phyloP scores from a whole-genome alignment of 2,329 filamentous ascomycete genomes.

The Fusarium sp. region DNA sequence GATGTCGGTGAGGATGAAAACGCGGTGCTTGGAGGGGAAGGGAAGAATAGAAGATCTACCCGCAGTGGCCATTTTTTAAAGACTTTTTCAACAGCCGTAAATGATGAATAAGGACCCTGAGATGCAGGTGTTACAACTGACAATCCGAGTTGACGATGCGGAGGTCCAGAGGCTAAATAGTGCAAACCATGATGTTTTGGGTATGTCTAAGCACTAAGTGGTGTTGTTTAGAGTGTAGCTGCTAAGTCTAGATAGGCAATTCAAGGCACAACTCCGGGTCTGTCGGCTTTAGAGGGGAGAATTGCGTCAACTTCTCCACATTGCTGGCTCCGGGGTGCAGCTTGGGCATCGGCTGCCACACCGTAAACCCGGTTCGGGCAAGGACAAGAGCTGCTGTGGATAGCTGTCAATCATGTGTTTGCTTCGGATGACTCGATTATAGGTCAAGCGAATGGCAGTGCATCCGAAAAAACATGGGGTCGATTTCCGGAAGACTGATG shows the following conservation, averaged over 20 bases:
- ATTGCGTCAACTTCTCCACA: neutral
- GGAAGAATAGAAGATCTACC: slow-evolving; percentile 8
- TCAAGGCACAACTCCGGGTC: neutral
- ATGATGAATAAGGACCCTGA: neutral
- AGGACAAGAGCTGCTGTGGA: neutral
- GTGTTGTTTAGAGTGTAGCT: neutral
- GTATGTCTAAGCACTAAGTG: slow-evolving; percentile 8
- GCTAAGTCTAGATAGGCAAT: slow-evolving; percentile 4
- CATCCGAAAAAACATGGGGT: neutral
- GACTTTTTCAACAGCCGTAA: neutral
- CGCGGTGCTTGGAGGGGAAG: slow-evolving; percentile 46
- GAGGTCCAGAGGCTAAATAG: slow-evolving; percentile 2
- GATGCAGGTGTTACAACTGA: neutral
- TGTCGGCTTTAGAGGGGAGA: neutral
- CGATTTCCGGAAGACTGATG: neutral
- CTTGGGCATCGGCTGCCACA: neutral
- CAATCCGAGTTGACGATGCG: neutral
- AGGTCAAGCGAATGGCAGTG: neutral
- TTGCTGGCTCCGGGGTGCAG: neutral
- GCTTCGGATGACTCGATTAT: neutral
- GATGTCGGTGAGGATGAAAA: slow-evolving; percentile 60
- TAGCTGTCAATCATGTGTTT: neutral
- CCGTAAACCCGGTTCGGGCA: neutral
- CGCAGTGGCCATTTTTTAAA: neutral
- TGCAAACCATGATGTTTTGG: neutral